Evolutionary conservation across 2,329 filamentous ascomycete genomes (phyloP).

Genomic region (Alternaria gansuensis): DNA sequence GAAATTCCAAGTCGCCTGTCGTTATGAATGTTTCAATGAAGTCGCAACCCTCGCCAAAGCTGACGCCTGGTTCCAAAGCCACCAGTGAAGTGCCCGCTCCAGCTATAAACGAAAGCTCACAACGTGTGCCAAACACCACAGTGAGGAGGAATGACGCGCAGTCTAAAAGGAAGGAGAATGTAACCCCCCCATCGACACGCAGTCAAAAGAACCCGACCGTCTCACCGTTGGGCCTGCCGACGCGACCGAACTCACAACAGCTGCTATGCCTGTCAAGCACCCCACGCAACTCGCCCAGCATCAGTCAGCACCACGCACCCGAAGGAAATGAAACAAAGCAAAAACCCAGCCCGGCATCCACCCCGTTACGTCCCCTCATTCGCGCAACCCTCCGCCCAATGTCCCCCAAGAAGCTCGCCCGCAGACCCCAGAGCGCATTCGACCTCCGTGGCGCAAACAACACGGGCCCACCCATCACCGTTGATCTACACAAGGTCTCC

Average conservation of each 20-base stretch:
- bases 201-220: constrained; percentile 6
- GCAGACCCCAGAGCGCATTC: constrained; percentile 46
- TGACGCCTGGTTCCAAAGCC: constrained; percentile 24
- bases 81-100: constrained; percentile 37
- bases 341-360: constrained; percentile 9
- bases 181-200: constrained; percentile 20
- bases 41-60: constrained; percentile 19
- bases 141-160: constrained; percentile 18
- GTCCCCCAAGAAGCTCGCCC: constrained; percentile 34
- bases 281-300: constrained; percentile 25
- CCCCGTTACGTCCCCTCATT: constrained; percentile 26
- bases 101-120: constrained; percentile 10
- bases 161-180: constrained; percentile 38
- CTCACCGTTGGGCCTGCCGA: constrained; percentile 3
- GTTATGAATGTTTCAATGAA: constrained; percentile 29
- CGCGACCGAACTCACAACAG: constrained; percentile 33
- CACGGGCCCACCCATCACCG: not conserved
- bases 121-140: constrained; percentile 17
- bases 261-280: constrained; percentile 23
- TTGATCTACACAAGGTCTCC: not conserved
- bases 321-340: constrained; percentile 9
- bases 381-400: constrained; percentile 29
- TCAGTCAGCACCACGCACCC: constrained; percentile 27
- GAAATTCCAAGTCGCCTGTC: constrained; percentile 25
- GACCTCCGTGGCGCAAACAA: constrained; percentile 36